Evolutionary conservation across 352 stramenopile species (phyloP), one percentile per base, ranked within the genome.

Genomic region (Phytophthora ramorum): DNA sequence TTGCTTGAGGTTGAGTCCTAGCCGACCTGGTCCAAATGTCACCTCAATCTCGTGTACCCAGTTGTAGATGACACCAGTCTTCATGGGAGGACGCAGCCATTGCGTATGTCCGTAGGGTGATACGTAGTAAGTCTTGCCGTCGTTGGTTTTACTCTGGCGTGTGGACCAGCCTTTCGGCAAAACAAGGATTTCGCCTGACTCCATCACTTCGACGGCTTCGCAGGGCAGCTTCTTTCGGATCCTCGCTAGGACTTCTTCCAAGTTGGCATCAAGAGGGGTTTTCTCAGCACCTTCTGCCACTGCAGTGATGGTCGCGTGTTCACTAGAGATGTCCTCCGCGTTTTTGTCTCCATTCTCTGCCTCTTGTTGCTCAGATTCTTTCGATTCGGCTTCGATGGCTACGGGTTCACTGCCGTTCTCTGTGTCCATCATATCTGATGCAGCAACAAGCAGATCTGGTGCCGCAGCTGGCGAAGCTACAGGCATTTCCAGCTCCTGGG

Each of bases 41-140:
- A 95, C 87, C 69, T 95, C 87, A 35, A 95, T 91, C 57, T 95
- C 79, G 56, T 92, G 84, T 7, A 91, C 69, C 85, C 85, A 95
- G 7, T 91, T 89, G 74, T 95, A 95, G 3, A 78, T 76, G 44
- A 91, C 72, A 28, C 79, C 78, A 48, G 88, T 93, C 60, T 87
- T 85, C 69, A 96, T 81, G 1, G 83, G 83, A 28, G 88, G 88
- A 2, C 85, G 86, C 7, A 96, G 51, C 88, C 88, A 96, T 51
- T 93, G 85, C 10, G 88, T 93, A 37, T 95, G 82, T 30, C 88
- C 88, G 40, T 89, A 92, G 9, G 88, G 88, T 16, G 82, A 93
- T 24, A 96, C 87, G 57, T 88, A 96, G 49, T 96, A 96, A n/a
- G 69, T 90, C 70, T 93, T 93, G 17, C 85, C 85, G 30, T 85